A percentile compares a stretch with the other conserved stretches of the same genome.
Conservation (phyloP, 495 filamentous ascomycete genomes). For the Penicillium coprophilum region DNA sequence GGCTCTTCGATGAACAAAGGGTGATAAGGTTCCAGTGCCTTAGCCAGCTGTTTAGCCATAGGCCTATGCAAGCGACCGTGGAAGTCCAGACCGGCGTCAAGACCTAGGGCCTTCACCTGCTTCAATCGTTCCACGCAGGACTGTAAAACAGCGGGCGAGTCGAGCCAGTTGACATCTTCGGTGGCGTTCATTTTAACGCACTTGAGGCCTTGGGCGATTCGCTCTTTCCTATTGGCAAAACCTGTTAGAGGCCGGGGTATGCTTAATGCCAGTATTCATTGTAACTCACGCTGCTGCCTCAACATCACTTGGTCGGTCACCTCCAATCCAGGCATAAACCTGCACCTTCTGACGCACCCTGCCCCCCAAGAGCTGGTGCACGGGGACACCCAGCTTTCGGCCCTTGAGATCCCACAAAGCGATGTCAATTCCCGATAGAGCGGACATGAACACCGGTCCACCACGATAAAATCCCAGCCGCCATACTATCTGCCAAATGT, state of each 20-base stretch:
- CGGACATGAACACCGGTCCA: constrained; percentile 83
- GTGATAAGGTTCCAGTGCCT: constrained; percentile 65
- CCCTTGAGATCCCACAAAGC: constrained; percentile 80
- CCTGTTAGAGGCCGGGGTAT: not conserved
- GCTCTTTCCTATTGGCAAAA: constrained; percentile 42
- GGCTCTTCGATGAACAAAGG: constrained; percentile 83
- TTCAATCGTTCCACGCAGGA: constrained; percentile 67
- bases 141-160: constrained; percentile 64
- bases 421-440: constrained; percentile 76
- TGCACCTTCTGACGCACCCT: constrained; percentile 71
- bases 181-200: constrained; percentile 85
- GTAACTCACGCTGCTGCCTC: constrained; percentile 51
- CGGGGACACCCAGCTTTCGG: constrained; percentile 60
- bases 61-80: constrained; percentile 78
- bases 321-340: constrained; percentile 87
- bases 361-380: constrained; percentile 73
- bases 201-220: constrained; percentile 70
- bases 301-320: constrained; percentile 73
- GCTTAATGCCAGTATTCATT: too few species aligned
- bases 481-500: constrained; percentile 76
- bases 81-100: constrained; percentile 77
- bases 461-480: constrained; percentile 76
- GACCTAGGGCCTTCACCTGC: constrained; percentile 66
- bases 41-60: constrained; percentile 81
- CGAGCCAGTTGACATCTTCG: constrained; percentile 77